Percentiles rank a stretch among this genome's conserved stretches.
Conservation (phyloP, 1,284 basidiomycete species). For the Ganoderma meredithae region DNA sequence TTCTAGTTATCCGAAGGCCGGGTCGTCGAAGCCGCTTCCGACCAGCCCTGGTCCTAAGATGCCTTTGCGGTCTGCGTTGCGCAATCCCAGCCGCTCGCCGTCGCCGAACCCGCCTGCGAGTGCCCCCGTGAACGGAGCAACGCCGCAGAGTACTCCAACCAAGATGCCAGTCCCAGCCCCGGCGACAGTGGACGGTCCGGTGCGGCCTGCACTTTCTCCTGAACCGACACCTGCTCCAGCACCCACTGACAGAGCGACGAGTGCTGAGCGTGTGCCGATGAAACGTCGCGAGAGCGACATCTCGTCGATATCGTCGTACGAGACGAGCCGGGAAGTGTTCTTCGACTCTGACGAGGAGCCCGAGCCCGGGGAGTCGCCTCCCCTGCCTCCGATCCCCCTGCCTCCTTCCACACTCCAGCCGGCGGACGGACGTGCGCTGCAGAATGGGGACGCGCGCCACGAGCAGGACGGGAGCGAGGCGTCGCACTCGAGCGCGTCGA, state of each 20-base stretch:
- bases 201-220: conserved; percentile 1
- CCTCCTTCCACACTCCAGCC: neutral
- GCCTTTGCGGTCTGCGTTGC: conserved; percentile 70
- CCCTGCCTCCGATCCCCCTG: conserved; percentile 2
- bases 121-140: neutral
- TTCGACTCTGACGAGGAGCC: conserved; percentile 38
- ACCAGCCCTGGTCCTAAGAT: conserved; percentile 43
- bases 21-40: conserved; percentile 25
- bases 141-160: conserved; percentile 5
- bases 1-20: neutral
- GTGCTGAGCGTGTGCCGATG: conserved; percentile 12
- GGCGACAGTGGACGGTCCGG: neutral
- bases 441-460: conserved; percentile 26
- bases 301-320: conserved; percentile 64
- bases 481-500: conserved; percentile 37
- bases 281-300: conserved; percentile 43
- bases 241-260: neutral
- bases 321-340: conserved; percentile 61
- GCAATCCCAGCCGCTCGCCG: conserved; percentile 58
- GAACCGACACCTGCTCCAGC: neutral
- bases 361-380: conserved; percentile 19
- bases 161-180: conserved; percentile 11
- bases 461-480: conserved; percentile 36
- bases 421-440: neutral
- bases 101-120: conserved; percentile 51